A percentile compares a stretch with the other conserved stretches of the same genome.
Conservation (phyloP, 305 asterid species). For the Fraxinus albicans region DNA sequence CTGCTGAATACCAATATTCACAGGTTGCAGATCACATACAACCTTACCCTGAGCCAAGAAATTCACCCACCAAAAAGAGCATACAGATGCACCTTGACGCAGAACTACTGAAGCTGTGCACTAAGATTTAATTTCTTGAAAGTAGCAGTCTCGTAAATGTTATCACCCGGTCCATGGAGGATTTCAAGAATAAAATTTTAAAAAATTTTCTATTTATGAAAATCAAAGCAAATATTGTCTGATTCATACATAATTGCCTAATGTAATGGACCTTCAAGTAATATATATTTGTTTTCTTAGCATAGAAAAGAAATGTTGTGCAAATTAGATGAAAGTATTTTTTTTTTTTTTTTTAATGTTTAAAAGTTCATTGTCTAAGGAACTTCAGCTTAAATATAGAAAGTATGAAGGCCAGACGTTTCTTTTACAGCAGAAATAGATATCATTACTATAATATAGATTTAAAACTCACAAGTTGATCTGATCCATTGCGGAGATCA, state of each 20-base stretch:
- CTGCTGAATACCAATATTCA: background rate
- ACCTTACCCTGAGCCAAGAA: background rate
- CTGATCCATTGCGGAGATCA: constrained; percentile 90
- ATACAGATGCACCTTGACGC: background rate
- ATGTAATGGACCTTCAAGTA: background rate
- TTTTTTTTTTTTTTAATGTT: background rate
- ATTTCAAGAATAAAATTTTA: background rate
- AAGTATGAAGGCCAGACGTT: background rate
- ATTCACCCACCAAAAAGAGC: background rate
- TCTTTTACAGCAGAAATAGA: constrained; percentile 9
- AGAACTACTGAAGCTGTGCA: background rate
- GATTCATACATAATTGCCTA: background rate
- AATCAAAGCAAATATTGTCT: background rate
- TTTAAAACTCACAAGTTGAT: constrained; percentile 67
- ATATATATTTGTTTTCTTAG: background rate
- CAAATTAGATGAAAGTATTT: background rate
- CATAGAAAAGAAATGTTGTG: background rate
- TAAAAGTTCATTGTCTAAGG: background rate
- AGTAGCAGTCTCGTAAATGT: background rate
- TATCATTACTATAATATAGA: constrained; percentile 7
- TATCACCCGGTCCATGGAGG: background rate
- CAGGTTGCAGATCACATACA: background rate
- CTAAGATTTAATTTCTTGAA: background rate
- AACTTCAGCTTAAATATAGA: background rate
- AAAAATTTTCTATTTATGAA: background rate